These are phyloP conservation scores for Neurospora sp. DNA, from an alignment of 495 filamentous ascomycete species.

Conservation along the genomic window DNA sequence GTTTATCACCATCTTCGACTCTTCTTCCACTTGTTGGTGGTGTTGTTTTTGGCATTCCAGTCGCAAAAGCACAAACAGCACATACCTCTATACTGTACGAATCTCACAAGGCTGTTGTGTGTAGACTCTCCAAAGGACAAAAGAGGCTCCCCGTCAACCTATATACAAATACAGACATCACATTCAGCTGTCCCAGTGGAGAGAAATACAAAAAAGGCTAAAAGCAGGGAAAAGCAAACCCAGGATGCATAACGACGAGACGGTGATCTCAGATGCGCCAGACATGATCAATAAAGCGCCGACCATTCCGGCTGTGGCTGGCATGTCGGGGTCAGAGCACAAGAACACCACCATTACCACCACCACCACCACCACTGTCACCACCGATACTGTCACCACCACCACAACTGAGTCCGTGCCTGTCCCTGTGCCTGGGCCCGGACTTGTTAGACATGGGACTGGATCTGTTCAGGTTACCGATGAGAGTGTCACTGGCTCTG, in stretches of 20 bases:
- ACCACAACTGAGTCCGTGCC: not conserved
- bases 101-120: not conserved
- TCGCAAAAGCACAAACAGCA: not conserved
- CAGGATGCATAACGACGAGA: slow-evolving; percentile 5
- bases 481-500: not conserved
- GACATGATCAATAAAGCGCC: slow-evolving; percentile 7
- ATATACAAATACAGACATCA: not conserved
- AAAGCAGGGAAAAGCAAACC: not conserved
- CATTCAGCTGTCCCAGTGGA: not conserved
- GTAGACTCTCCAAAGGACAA: not conserved
- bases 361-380: not conserved
- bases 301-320: slow-evolving; percentile 8
- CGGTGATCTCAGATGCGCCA: slow-evolving; percentile 7
- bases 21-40: not conserved
- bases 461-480: not conserved
- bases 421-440: not conserved
- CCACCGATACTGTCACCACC: not conserved
- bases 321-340: slow-evolving; percentile 1
- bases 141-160: not conserved
- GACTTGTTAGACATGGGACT: not conserved
- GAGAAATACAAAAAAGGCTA: not conserved
- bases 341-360: not conserved
- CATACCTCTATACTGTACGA: not conserved
- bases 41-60: not conserved
- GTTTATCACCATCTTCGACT: not conserved